Evolutionary conservation across 2,329 filamentous ascomycete genomes (phyloP).

Genomic region (Amesomyces nigricolor): DNA sequence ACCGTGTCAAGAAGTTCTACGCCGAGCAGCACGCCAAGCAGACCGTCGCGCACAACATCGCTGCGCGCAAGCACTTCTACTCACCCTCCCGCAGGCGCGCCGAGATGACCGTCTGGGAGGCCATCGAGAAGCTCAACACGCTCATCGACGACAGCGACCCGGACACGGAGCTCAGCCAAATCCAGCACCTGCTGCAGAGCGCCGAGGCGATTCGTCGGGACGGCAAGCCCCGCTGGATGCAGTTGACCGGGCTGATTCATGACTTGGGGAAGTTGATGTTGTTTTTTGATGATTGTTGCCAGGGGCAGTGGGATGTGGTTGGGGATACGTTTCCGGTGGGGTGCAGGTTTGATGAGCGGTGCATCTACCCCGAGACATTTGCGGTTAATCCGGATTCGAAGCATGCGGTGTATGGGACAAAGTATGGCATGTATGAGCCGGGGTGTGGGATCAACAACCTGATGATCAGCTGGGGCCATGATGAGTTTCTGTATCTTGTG

Average conservation of each 20-base stretch:
- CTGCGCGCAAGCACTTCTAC: conserved; percentile 67
- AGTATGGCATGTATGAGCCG: conserved; percentile 72
- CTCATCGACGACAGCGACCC: conserved; percentile 89
- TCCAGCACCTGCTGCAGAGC: conserved; percentile 82
- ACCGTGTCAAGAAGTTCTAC: conserved; percentile 85
- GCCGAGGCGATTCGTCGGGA: conserved; percentile 86
- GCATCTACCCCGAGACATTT: conserved; percentile 79
- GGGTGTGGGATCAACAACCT: conserved; percentile 81
- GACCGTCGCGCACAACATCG: conserved; percentile 78
- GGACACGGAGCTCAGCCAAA: conserved; percentile 80
- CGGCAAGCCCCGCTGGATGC: conserved; percentile 77
- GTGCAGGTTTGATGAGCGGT: conserved; percentile 66
- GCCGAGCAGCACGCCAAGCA: conserved; percentile 65
- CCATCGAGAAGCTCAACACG: conserved; percentile 87
- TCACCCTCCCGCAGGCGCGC: conserved; percentile 55
- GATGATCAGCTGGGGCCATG: conserved; percentile 87
- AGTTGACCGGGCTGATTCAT: conserved; percentile 70
- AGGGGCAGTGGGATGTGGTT: conserved; percentile 90
- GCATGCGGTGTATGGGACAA: conserved; percentile 67
- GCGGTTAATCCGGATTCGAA: conserved; percentile 65
- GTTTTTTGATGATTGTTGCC: conserved; percentile 74
- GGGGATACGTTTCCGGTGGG: conserved; percentile 80
- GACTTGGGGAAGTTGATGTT: conserved; percentile 70
- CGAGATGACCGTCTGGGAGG: conserved; percentile 82
- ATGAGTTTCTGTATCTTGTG: conserved; percentile 83